phyloP scores from a whole-genome alignment of 495 filamentous ascomycete species.

The Penicillium psychrofluorescens region DNA sequence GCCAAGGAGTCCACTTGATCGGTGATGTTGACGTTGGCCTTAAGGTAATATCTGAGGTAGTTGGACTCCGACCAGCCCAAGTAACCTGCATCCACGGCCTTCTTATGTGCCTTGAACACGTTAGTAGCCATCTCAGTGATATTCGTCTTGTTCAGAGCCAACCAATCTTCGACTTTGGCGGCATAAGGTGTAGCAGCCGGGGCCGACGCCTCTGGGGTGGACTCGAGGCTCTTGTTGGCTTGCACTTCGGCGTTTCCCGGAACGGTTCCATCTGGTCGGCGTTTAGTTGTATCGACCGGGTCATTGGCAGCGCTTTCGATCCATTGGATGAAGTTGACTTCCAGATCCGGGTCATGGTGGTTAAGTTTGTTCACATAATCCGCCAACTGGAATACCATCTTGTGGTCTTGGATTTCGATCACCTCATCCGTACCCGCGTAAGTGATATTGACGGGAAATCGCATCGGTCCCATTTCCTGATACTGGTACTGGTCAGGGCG shows the following conservation, averaged over 20 bases:
- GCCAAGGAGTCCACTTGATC: no score
- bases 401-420: slow-evolving; percentile 45
- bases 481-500: slow-evolving; percentile 38
- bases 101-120: slow-evolving; percentile 14
- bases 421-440: slow-evolving; percentile 24
- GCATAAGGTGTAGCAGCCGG: no score
- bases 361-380: slow-evolving; percentile 50
- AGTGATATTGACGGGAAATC: slow-evolving; percentile 28
- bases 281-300: slow-evolving; percentile 38
- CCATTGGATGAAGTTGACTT: slow-evolving; percentile 59
- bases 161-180: no score
- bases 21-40: slow-evolving; percentile 17
- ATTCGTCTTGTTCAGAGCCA: no score
- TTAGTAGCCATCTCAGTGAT: neutral
- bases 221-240: slow-evolving; percentile 13
- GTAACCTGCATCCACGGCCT: slow-evolving; percentile 17
- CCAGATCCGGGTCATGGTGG: slow-evolving; percentile 34
- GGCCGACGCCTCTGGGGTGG: no score
- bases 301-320: slow-evolving; percentile 48
- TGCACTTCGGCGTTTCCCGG: slow-evolving; percentile 25
- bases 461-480: slow-evolving; percentile 65
- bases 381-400: slow-evolving; percentile 53
- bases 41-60: slow-evolving; percentile 18
- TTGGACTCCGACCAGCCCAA: slow-evolving; percentile 23
- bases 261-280: slow-evolving; percentile 40